These are phyloP conservation scores for Ormosia semicastrata DNA, from an alignment of 306 rosid species.

Conservation along the genomic window DNA sequence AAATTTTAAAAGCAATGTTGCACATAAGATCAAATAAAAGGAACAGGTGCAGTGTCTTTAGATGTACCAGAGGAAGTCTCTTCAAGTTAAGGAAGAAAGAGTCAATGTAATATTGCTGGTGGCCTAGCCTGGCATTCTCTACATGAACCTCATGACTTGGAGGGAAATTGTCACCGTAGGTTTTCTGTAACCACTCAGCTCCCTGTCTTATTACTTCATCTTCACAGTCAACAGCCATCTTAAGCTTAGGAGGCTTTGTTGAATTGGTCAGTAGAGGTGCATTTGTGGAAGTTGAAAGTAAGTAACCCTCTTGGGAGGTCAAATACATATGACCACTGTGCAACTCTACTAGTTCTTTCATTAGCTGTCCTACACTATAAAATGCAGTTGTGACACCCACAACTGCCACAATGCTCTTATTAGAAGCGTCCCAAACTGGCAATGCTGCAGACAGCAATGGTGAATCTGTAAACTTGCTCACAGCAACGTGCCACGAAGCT, in stretches of 20 bases:
- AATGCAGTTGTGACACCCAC: slow-evolving; percentile 94
- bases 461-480: slow-evolving; percentile 85
- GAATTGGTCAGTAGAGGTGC: slow-evolving; percentile 67
- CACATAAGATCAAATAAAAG: neutral
- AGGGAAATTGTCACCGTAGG: slow-evolving; percentile 65
- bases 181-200: slow-evolving; percentile 67
- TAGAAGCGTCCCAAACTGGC: slow-evolving; percentile 80
- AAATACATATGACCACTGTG: slow-evolving; percentile 90
- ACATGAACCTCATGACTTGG: slow-evolving; percentile 78
- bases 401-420: slow-evolving; percentile 82
- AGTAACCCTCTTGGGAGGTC: slow-evolving; percentile 86
- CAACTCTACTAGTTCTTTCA: slow-evolving; percentile 89
- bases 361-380: slow-evolving; percentile 86
- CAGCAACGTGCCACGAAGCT: slow-evolving; percentile 94
- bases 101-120: slow-evolving; percentile 74
- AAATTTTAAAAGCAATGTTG: neutral
- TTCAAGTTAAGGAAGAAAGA: slow-evolving; percentile 86
- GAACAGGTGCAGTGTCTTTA: slow-evolving; percentile 12
- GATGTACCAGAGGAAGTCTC: slow-evolving; percentile 89
- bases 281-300: slow-evolving; percentile 87
- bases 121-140: slow-evolving; percentile 69
- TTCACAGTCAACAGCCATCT: slow-evolving; percentile 72
- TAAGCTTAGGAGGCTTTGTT: slow-evolving; percentile 64
- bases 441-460: slow-evolving; percentile 97
- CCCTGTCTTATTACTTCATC: slow-evolving; percentile 65